A percentile compares a stretch with the other conserved stretches of the same genome.
Conservation (phyloP, 1,139 yeast genomes). For the Pichia sp. region DNA sequence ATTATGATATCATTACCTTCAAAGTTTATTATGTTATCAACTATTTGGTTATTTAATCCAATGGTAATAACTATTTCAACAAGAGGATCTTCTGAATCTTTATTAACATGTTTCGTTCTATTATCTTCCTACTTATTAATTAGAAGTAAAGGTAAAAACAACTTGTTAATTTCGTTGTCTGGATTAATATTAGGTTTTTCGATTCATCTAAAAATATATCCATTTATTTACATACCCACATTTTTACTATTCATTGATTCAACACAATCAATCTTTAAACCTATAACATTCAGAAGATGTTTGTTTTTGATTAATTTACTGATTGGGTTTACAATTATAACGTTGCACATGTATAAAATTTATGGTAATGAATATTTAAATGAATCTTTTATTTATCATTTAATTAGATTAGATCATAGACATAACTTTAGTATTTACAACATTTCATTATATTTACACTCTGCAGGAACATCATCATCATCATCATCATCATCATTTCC, state of each 20-base stretch:
- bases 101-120: constrained; percentile 73
- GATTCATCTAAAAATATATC: constrained; percentile 87
- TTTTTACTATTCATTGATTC: constrained; percentile 32
- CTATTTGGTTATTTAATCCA: constrained; percentile 83
- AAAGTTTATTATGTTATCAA: constrained; percentile 41
- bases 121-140: constrained; percentile 43
- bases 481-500: neutral
- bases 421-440: constrained; percentile 92
- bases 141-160: constrained; percentile 6
- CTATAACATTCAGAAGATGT: constrained; percentile 43
- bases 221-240: constrained; percentile 72
- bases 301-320: constrained; percentile 37
- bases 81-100: constrained; percentile 89
- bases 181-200: constrained; percentile 71
- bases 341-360: constrained; percentile 51
- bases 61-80: constrained; percentile 93
- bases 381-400: constrained; percentile 78
- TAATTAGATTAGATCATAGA: constrained; percentile 80
- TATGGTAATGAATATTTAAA: constrained; percentile 76
- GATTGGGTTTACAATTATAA: constrained; percentile 40
- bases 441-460: constrained; percentile 60
- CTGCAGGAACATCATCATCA: constrained; percentile 30
- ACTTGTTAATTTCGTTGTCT: constrained; percentile 36
- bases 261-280: constrained; percentile 31
- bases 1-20: constrained; percentile 7